phyloP scores from a whole-genome alignment of 257 asterid species.

The Nicotiana attenuata region DNA sequence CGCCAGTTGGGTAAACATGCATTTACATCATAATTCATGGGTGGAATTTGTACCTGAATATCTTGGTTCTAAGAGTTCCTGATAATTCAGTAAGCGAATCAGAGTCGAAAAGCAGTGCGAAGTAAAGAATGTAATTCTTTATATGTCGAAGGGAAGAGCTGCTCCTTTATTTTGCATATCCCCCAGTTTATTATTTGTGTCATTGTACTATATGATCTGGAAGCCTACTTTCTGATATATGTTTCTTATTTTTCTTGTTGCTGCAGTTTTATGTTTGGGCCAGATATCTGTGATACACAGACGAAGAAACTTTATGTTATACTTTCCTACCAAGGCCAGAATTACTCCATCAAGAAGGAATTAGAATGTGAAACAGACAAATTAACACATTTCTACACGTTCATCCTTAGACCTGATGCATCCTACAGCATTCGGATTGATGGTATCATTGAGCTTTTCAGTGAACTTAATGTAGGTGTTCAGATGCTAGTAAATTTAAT shows the following conservation, averaged over 20 bases:
- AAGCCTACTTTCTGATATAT: neutral
- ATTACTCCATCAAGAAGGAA: constrained; percentile 31
- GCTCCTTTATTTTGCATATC: neutral
- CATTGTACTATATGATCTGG: neutral
- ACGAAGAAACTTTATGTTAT: constrained; percentile 33
- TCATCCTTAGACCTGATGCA: constrained; percentile 38
- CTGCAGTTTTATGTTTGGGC: constrained; percentile 94
- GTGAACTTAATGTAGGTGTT: too few species aligned
- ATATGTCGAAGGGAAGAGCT: neutral
- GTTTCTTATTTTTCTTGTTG: constrained; percentile 14
- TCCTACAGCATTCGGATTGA: constrained; percentile 25
- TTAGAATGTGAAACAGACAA: constrained; percentile 37
- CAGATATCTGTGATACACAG: constrained; percentile 88
- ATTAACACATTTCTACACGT: constrained; percentile 39
- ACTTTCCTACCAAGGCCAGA: constrained; percentile 36
- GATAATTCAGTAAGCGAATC: neutral
- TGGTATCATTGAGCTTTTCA: neutral
- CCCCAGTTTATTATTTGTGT: neutral
- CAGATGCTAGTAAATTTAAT: too few species aligned
- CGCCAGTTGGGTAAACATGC: neutral
- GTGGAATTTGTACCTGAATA: neutral
- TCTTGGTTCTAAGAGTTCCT: neutral
- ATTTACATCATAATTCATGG: too few species aligned
- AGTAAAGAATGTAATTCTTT: neutral
- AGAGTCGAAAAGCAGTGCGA: neutral